Evolutionary conservation across 2,329 filamentous ascomycete genomes (phyloP).

Genomic region (Sporothrix phasma): DNA sequence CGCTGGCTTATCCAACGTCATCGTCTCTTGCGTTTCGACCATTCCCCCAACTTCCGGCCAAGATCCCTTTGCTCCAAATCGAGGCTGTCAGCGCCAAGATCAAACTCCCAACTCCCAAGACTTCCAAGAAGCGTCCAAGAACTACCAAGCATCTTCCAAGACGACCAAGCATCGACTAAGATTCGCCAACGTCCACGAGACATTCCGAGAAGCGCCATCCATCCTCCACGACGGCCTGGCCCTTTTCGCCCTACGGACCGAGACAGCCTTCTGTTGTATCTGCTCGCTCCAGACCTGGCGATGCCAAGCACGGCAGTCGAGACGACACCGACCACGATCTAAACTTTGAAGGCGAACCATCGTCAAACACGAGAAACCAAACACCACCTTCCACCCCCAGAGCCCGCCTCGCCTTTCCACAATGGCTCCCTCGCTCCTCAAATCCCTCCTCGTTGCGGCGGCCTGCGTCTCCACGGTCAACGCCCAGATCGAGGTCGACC

Average conservation of each 20-base stretch:
- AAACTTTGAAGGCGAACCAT: background rate
- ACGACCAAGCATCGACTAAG: background rate
- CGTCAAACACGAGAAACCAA: background rate
- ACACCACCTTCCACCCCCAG: too few relatives aligned
- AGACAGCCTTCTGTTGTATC: background rate
- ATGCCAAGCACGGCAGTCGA: background rate
- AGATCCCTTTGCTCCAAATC: background rate
- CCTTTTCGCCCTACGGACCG: background rate
- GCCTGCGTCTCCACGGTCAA: conserved; percentile 13
- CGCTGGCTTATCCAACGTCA: conserved; percentile 5
- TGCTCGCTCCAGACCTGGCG: background rate
- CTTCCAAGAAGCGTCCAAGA: background rate
- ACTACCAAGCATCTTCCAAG: conserved; percentile 1
- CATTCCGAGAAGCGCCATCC: background rate
- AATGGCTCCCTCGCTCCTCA: conserved; percentile 10
- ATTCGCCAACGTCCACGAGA: background rate
- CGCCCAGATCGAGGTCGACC: conserved; percentile 17
- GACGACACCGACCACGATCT: background rate
- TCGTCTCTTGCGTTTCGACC: background rate
- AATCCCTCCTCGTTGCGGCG: conserved; percentile 13
- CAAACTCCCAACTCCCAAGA: background rate
- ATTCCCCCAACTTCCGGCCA: background rate
- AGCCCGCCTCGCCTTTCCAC: background rate
- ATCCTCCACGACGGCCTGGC: background rate
- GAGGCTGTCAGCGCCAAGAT: background rate